These are phyloP conservation scores for Articulospora tetracladia DNA, from an alignment of 495 filamentous ascomycete species.

Conservation along the genomic window DNA sequence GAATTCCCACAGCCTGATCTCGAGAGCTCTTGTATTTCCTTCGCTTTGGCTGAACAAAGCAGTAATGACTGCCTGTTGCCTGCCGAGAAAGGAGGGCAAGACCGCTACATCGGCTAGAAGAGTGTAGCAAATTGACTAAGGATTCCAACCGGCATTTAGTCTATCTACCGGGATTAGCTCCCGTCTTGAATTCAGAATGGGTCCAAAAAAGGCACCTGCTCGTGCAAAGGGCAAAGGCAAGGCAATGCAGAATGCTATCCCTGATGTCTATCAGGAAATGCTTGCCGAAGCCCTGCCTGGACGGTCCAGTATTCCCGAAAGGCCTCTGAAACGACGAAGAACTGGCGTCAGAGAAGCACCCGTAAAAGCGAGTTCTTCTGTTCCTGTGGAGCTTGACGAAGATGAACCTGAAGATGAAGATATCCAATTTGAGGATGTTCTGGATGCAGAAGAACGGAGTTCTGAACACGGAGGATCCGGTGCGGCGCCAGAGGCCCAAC, in stretches of 20 bases:
- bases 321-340: conserved; percentile 34
- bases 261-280: conserved; percentile 64
- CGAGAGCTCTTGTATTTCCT: too few species aligned
- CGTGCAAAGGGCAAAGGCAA: conserved; percentile 13
- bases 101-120: too few species aligned
- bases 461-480: not conserved
- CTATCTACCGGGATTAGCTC: too few species aligned
- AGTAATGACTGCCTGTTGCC: too few species aligned
- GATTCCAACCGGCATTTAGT: too few species aligned
- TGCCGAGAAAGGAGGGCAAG: too few species aligned
- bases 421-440: conserved; percentile 36
- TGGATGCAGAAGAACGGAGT: conserved; percentile 25
- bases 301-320: conserved; percentile 37
- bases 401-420: conserved; percentile 32
- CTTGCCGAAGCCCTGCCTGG: conserved; percentile 54
- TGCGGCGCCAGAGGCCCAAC: conserved; percentile 11
- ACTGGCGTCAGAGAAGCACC: conserved; percentile 13
- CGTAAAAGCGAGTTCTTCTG: conserved; percentile 10
- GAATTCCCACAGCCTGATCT: too few species aligned
- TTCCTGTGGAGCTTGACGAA: conserved; percentile 4
- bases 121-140: too few species aligned
- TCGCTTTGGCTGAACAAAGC: too few species aligned
- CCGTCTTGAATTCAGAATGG: not conserved
- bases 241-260: conserved; percentile 30
- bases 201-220: conserved; percentile 5